Percentiles rank a stretch among this genome's conserved stretches.
These are phyloP conservation scores for Sporothrix variecibatus DNA, from an alignment of 2,329 filamentous ascomycete species.

Conservation along the genomic window DNA sequence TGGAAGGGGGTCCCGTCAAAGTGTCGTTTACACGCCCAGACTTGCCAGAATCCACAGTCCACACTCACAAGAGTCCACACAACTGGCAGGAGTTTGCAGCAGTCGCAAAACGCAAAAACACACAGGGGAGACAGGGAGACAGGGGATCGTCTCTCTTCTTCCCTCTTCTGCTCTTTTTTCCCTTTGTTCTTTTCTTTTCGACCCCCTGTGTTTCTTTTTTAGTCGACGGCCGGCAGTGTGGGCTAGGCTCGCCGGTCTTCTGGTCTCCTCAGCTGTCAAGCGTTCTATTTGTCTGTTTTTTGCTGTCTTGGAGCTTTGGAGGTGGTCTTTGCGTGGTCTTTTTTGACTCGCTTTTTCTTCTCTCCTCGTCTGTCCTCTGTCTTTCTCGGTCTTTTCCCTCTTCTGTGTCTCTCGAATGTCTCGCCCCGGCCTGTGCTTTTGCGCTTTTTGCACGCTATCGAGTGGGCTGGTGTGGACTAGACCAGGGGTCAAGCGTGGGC, in stretches of 20 bases:
- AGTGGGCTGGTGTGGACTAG: constrained; percentile 16
- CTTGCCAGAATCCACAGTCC: neutral
- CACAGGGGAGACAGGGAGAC: constrained; percentile 6
- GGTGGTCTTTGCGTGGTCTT: neutral
- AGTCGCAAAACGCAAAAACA: constrained; percentile 15
- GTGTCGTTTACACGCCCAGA: neutral
- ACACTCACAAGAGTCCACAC: neutral
- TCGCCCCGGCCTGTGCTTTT: neutral
- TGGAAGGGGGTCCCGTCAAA: neutral
- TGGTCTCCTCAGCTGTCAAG: constrained; percentile 4
- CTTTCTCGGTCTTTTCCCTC: neutral
- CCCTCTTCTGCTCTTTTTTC: neutral
- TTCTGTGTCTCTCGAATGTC: neutral
- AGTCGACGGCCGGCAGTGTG: neutral
- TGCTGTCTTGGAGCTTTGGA: neutral
- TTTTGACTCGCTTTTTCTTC: neutral
- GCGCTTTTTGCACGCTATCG: constrained; percentile 12
- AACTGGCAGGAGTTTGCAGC: neutral
- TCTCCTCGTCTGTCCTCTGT: neutral
- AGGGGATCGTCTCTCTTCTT: neutral
- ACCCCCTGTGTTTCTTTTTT: constrained; percentile 15
- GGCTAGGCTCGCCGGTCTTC: constrained; percentile 4
- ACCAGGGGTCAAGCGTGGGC: constrained; percentile 22
- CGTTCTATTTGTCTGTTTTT: neutral
- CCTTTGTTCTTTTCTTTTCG: constrained; percentile 3